Conservation (phyloP, 2,329 filamentous ascomycete genomes). For the Aspergillus neoniger region DNA sequence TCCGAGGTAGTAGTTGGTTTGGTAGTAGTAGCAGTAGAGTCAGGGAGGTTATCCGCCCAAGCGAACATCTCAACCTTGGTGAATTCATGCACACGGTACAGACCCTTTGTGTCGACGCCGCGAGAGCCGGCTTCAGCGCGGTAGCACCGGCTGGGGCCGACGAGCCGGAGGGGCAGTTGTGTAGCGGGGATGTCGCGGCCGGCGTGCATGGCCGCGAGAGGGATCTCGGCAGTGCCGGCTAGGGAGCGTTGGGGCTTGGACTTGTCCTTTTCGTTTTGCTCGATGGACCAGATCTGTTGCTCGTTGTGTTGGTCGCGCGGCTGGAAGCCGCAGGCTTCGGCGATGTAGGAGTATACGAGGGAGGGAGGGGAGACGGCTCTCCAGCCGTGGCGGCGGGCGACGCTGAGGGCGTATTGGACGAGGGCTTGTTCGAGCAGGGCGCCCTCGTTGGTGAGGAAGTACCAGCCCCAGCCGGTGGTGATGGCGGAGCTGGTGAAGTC, state of each 20-base stretch:
- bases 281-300: slow-evolving; percentile 84
- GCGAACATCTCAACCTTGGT: slow-evolving; percentile 98
- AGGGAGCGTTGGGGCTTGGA: slow-evolving; percentile 72
- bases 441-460: slow-evolving; percentile 89
- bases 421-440: slow-evolving; percentile 94
- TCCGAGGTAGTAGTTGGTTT: slow-evolving; percentile 30
- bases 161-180: slow-evolving; percentile 73
- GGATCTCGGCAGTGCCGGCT: slow-evolving; percentile 90
- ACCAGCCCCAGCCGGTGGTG: slow-evolving; percentile 96
- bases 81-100: slow-evolving; percentile 98
- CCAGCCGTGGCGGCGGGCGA: slow-evolving; percentile 76
- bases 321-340: slow-evolving; percentile 88
- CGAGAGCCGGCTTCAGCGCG: slow-evolving; percentile 90
- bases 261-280: slow-evolving; percentile 65
- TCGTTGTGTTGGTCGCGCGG: slow-evolving; percentile 88
- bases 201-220: slow-evolving; percentile 87
- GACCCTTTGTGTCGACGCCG: slow-evolving; percentile 85
- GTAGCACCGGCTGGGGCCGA: slow-evolving; percentile 89
- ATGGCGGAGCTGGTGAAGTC: slow-evolving; percentile 81
- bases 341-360: slow-evolving; percentile 89
- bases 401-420: slow-evolving; percentile 77
- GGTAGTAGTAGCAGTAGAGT: too few relatives aligned
- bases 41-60: slow-evolving; percentile 69
- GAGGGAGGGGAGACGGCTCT: slow-evolving; percentile 79
- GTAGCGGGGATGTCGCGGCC: slow-evolving; percentile 65